These are phyloP conservation scores for Plasmopara halstedii DNA, from an alignment of 352 stramenopile genomes.

Conservation along the genomic window DNA sequence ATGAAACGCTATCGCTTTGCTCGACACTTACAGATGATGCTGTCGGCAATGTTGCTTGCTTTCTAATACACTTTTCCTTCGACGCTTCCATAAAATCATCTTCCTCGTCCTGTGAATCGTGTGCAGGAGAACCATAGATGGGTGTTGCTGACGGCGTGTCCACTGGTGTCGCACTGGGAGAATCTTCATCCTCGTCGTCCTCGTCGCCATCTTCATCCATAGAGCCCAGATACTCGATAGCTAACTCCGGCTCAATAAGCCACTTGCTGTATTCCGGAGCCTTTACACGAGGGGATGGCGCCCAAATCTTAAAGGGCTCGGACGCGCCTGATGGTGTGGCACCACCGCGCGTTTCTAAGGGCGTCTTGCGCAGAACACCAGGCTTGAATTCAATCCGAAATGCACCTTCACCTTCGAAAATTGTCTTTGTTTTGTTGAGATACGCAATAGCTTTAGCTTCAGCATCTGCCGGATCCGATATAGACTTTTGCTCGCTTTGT, in stretches of 20 bases:
- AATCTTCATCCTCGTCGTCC: slow-evolving; percentile 68
- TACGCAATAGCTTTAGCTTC: slow-evolving; percentile 42
- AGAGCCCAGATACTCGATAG: slow-evolving; percentile 73
- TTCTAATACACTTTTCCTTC: slow-evolving; percentile 25
- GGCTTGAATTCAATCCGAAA: slow-evolving; percentile 83
- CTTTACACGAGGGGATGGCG: slow-evolving; percentile 67
- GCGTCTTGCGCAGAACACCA: slow-evolving; percentile 68
- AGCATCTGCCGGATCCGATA: slow-evolving; percentile 16
- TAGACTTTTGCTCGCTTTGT: slow-evolving; percentile 21
- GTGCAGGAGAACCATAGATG: slow-evolving; percentile 55
- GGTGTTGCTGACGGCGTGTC: slow-evolving; percentile 67
- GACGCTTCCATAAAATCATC: slow-evolving; percentile 32
- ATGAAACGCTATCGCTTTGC: slow-evolving; percentile 41
- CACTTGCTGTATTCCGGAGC: slow-evolving; percentile 71
- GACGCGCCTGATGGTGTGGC: slow-evolving; percentile 31
- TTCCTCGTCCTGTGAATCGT: slow-evolving; percentile 33
- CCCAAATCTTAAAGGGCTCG: slow-evolving; percentile 73
- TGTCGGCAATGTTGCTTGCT: slow-evolving; percentile 29
- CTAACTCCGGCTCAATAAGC: slow-evolving; percentile 71
- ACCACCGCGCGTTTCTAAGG: slow-evolving; percentile 39
- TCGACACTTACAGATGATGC: slow-evolving; percentile 31
- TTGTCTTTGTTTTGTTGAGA: slow-evolving; percentile 65
- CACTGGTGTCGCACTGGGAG: slow-evolving; percentile 45
- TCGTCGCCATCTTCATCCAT: slow-evolving; percentile 70
- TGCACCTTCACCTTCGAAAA: slow-evolving; percentile 76